These are phyloP conservation scores for Cyclostephanos tholiformis DNA, from an alignment of 108 stramenopile species.

Conservation along the genomic window DNA sequence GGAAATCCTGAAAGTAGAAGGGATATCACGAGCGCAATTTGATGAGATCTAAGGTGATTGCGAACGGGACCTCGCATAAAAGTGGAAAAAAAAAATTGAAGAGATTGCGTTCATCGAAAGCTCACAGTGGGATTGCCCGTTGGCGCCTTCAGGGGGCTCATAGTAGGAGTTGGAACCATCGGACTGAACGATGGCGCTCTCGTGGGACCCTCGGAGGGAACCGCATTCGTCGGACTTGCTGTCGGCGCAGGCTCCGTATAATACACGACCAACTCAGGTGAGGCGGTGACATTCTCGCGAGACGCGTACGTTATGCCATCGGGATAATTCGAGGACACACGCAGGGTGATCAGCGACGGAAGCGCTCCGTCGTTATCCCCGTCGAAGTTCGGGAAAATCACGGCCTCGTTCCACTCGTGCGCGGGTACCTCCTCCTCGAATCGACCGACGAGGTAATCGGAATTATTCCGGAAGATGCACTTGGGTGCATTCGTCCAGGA, in stretches of 20 bases:
- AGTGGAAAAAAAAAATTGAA: not conserved
- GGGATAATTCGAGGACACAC: constrained; percentile 5
- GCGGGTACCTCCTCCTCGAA: not conserved
- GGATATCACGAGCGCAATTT: not conserved
- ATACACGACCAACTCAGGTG: constrained; percentile 12
- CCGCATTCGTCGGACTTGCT: not conserved
- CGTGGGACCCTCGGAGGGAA: constrained; percentile 3
- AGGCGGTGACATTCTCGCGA: not conserved
- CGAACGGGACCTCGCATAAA: not conserved
- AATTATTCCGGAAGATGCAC: constrained; percentile 11
- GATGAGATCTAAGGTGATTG: not conserved
- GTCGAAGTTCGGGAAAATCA: not conserved
- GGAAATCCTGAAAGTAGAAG: not conserved
- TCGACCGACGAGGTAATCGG: not conserved
- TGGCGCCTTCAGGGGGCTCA: constrained; percentile 1
- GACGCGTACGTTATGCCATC: constrained; percentile 9
- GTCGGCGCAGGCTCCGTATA: not conserved
- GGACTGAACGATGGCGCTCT: not conserved
- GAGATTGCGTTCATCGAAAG: not conserved
- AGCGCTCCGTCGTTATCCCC: not conserved
- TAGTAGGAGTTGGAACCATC: not conserved
- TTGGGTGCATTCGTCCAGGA: constrained; percentile 2
- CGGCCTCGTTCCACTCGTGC: constrained; percentile 9
- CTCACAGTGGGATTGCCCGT: constrained; percentile 4
- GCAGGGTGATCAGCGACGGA: not conserved